Evolutionary conservation across 129 eudicot species (phyloP).

Genomic region (Tanacetum coccineum): DNA sequence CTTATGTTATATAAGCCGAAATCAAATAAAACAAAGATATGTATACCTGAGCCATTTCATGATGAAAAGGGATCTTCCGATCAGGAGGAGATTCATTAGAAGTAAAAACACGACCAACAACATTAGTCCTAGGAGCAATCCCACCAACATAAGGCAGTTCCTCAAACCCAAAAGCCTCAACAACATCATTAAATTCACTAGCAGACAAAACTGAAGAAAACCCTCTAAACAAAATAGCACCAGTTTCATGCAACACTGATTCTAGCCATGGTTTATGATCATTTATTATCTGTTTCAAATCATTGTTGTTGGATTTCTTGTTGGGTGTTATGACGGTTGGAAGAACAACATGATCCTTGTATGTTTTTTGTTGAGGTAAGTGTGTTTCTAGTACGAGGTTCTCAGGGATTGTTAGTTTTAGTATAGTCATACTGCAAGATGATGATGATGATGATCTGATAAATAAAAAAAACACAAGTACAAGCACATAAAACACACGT

Average conservation of each 20-base stretch:
- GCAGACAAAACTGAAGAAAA: constrained; percentile 47
- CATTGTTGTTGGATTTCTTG: background rate
- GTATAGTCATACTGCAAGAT: background rate
- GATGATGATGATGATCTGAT: background rate
- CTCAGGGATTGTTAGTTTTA: constrained; percentile 36
- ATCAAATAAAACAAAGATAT: no score
- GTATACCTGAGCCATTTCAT: constrained; percentile 93
- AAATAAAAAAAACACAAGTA: background rate
- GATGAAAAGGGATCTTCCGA: constrained; percentile 93
- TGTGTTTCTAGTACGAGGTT: constrained; percentile 32
- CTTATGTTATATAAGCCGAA: no score
- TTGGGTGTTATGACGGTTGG: constrained; percentile 61
- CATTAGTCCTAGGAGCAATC: constrained; percentile 81
- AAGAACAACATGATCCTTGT: constrained; percentile 33
- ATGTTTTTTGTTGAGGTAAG: constrained; percentile 52
- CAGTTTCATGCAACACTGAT: constrained; percentile 44
- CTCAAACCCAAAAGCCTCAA: constrained; percentile 79
- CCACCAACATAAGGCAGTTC: constrained; percentile 96
- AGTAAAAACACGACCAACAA: constrained; percentile 90
- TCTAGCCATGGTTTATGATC: constrained; percentile 60
- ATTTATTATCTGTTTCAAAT: constrained; percentile 33
- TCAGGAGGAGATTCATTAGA: constrained; percentile 97
- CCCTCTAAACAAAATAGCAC: constrained; percentile 79
- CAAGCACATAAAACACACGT: background rate
- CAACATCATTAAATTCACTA: constrained; percentile 83